Evolutionary conservation across 2,329 filamentous ascomycete species (phyloP).

Genomic region (Diaporthe batatas): DNA sequence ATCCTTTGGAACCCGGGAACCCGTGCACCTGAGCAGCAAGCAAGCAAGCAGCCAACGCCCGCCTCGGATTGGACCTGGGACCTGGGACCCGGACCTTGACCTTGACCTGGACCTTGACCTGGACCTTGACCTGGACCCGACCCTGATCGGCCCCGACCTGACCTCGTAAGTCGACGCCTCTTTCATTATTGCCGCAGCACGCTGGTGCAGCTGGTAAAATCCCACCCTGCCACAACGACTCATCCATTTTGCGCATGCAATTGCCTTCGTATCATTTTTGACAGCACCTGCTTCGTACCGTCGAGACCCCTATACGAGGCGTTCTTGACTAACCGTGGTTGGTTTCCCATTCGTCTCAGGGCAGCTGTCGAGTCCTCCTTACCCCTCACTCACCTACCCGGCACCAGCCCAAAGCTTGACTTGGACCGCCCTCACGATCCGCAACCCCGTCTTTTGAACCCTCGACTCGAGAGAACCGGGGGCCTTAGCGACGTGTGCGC

Average conservation of each 20-base stretch:
- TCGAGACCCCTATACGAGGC: conserved; percentile 15
- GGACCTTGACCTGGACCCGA: conserved; percentile 23
- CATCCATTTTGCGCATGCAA: conserved; percentile 21
- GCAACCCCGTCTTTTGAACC: conserved; percentile 20
- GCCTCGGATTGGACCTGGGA: not conserved
- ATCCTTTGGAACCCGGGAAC: not conserved
- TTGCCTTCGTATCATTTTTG: conserved; percentile 23
- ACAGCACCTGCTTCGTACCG: conserved; percentile 28
- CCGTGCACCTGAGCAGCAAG: conserved; percentile 7
- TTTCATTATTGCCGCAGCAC: conserved; percentile 28
- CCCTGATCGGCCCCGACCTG: conserved; percentile 24
- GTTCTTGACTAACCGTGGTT: conserved; percentile 10
- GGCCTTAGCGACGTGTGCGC: conserved; percentile 10
- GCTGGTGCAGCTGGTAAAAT: conserved; percentile 29
- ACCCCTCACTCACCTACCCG: conserved; percentile 36
- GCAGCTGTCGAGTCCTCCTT: conserved; percentile 35
- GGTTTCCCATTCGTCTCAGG: conserved; percentile 21
- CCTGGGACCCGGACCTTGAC: not conserved
- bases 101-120: conserved; percentile 25
- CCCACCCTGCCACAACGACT: conserved; percentile 19
- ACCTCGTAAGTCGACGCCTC: conserved; percentile 25
- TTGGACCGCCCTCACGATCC: conserved; percentile 31
- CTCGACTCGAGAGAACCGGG: conserved; percentile 8
- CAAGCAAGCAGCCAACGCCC: not conserved
- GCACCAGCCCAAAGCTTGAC: conserved; percentile 32